These are phyloP conservation scores for Rhypophila decipiens DNA, from an alignment of 495 filamentous ascomycete genomes.

Conservation along the genomic window DNA sequence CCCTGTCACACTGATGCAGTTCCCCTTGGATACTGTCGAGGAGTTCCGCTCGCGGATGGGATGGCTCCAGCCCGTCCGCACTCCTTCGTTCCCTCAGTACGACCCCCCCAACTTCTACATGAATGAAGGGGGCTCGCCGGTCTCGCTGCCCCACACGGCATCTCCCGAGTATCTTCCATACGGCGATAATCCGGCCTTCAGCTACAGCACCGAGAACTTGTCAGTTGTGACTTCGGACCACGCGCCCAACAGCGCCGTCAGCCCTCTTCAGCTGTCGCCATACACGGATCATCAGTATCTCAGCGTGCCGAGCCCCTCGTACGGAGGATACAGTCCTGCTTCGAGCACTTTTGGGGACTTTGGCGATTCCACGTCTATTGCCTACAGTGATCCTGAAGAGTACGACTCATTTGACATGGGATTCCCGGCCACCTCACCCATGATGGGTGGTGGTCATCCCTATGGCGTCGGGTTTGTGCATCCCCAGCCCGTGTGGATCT, in stretches of 20 bases:
- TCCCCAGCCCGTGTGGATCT: constrained; percentile 48
- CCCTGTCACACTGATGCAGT: constrained; percentile 53
- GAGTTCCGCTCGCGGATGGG: constrained; percentile 58
- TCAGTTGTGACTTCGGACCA: constrained; percentile 35
- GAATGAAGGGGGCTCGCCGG: constrained; percentile 26
- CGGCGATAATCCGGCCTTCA: constrained; percentile 45
- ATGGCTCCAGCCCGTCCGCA: constrained; percentile 48
- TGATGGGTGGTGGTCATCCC: constrained; percentile 36
- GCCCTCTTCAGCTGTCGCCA: constrained; percentile 44
- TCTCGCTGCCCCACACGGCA: constrained; percentile 30
- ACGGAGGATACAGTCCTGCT: constrained; percentile 48
- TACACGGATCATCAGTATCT: constrained; percentile 45
- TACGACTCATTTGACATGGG: constrained; percentile 33
- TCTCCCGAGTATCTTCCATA: constrained; percentile 36
- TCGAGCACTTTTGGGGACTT: constrained; percentile 50
- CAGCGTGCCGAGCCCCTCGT: constrained; percentile 49
- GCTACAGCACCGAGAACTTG: constrained; percentile 51
- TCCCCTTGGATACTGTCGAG: constrained; percentile 53
- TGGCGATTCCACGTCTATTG: constrained; percentile 41
- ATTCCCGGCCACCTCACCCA: constrained; percentile 28
- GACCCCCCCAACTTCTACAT: constrained; percentile 40
- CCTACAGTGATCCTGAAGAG: constrained; percentile 51
- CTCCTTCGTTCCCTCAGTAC: constrained; percentile 49
- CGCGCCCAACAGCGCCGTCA: constrained; percentile 34
- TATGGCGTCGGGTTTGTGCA: constrained; percentile 52